Evolutionary conservation across 169 alveolate species (phyloP).

Genomic region (Eimeria sp.): DNA sequence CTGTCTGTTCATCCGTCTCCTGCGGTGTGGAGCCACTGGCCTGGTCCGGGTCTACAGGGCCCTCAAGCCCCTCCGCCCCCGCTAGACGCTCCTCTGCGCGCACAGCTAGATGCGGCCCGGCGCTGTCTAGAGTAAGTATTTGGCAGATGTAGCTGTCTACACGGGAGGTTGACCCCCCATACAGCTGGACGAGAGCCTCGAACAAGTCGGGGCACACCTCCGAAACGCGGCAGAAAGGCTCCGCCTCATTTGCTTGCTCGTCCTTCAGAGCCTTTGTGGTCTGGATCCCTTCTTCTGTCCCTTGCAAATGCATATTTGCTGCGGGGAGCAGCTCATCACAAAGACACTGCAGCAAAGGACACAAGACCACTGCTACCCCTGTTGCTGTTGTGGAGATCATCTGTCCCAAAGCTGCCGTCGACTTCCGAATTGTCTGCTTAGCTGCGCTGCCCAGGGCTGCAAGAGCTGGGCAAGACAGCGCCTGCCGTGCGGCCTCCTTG

Average conservation of each 20-base stretch:
- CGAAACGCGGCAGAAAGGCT: conserved; percentile 24
- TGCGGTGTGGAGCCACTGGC: not conserved
- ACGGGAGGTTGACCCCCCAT: conserved; percentile 61
- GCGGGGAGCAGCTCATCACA: conserved; percentile 58
- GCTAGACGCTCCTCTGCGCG: not conserved
- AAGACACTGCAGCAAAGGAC: conserved; percentile 54
- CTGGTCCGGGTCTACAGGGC: not conserved
- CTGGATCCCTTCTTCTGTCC: not conserved
- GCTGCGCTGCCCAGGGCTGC: conserved; percentile 35
- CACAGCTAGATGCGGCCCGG: not conserved
- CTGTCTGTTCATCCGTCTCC: not conserved
- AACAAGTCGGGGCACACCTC: conserved; percentile 57
- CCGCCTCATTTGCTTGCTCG: not conserved
- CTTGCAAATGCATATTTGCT: not conserved
- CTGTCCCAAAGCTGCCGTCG: conserved; percentile 1
- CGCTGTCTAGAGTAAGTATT: conserved; percentile 50
- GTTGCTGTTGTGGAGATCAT: not conserved
- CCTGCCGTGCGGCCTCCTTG: conserved; percentile 8
- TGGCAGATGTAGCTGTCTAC: conserved; percentile 37
- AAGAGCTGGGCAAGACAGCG: conserved; percentile 14
- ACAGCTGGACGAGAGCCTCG: conserved; percentile 39
- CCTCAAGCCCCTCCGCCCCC: conserved; percentile 16
- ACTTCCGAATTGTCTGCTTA: not conserved
- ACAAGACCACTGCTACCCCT: conserved; percentile 2
- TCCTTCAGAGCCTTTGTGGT: not conserved